Conservation (phyloP, 208 protist genomes). For the Naegleria fowleri region DNA sequence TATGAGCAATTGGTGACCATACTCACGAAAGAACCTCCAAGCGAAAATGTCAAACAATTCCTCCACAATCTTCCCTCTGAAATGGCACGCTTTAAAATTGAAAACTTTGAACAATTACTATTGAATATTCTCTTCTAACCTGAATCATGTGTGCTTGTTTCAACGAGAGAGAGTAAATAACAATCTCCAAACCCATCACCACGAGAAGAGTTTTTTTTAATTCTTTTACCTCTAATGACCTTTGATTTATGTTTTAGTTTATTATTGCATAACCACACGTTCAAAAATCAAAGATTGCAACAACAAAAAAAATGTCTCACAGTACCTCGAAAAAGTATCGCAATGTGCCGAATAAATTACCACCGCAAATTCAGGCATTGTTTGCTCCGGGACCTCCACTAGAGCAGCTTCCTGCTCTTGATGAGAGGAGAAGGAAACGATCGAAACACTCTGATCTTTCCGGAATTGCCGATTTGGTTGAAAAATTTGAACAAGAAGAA, state of each 20-base stretch:
- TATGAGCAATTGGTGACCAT: neutral
- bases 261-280: no score
- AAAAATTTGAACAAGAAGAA: slow-evolving; percentile 3
- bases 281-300: no score
- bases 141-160: no score
- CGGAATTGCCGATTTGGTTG: neutral
- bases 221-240: no score
- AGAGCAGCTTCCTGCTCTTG: neutral
- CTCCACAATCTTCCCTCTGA: neutral
- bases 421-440: neutral
- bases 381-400: slow-evolving; percentile 1
- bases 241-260: no score
- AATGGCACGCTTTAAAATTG: neutral
- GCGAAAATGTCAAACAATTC: neutral
- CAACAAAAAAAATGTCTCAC: neutral
- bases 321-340: neutral
- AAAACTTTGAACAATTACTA: neutral
- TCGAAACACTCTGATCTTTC: neutral
- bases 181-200: no score
- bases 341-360: neutral
- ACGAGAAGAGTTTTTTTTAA: no score
- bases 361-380: neutral
- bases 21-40: neutral
- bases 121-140: neutral
- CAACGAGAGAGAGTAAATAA: no score